phyloP scores from a whole-genome alignment of 495 filamentous ascomycete species.

The Physcia stellaris region DNA sequence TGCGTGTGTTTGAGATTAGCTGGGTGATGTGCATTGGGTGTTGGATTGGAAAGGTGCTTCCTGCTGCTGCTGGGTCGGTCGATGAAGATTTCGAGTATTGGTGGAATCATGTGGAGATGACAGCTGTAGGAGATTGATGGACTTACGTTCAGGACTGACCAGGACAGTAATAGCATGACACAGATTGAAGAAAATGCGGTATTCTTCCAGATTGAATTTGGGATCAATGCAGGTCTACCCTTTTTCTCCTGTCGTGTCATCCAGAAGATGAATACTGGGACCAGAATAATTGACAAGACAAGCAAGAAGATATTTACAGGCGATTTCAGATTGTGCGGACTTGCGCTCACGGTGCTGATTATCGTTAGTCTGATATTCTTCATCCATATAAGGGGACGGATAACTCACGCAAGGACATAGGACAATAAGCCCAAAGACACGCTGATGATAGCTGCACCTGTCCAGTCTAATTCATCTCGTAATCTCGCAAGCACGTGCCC shows the following conservation, averaged over 20 bases:
- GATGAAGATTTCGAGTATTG: too few relatives aligned
- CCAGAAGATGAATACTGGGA: constrained; percentile 35
- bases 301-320: constrained; percentile 29
- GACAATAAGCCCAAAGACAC: constrained; percentile 30
- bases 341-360: constrained; percentile 19
- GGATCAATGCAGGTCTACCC: constrained; percentile 34
- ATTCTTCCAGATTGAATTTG: constrained; percentile 40
- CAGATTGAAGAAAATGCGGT: constrained; percentile 34
- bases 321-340: constrained; percentile 22
- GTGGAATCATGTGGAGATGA: too few relatives aligned
- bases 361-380: not conserved
- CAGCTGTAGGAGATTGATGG: too few relatives aligned
- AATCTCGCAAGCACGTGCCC: constrained; percentile 11
- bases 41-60: too few relatives aligned
- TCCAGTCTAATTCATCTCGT: constrained; percentile 34
- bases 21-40: too few relatives aligned
- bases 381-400: not conserved
- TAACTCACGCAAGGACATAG: constrained; percentile 27
- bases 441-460: constrained; percentile 29
- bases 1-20: too few relatives aligned
- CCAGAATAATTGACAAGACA: constrained; percentile 19
- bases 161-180: constrained; percentile 34
- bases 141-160: constrained; percentile 34
- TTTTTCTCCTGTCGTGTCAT: constrained; percentile 27
- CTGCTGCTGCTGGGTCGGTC: too few relatives aligned